Base-by-base conservation (phyloP, 2,329 filamentous ascomycete species). In the Aureobasidium sp. region DNA sequence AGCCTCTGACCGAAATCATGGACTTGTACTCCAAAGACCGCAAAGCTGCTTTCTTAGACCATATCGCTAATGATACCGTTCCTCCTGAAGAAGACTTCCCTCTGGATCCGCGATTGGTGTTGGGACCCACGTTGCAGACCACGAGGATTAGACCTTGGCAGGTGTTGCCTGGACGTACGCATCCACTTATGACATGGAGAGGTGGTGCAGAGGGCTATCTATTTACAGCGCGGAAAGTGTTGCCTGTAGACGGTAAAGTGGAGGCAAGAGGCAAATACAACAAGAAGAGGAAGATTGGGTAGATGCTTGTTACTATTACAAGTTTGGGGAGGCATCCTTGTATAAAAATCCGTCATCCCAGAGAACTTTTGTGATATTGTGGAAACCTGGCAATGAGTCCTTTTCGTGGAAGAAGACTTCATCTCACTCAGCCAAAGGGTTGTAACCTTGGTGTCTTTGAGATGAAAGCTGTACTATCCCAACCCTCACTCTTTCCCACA, bases 131-230 rank as follows among this genome's bases (percentile, higher is more conserved):
- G 13, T 79, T 99, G 59, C 92, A 97, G 76, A 94, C 87, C 2
- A 89, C 87, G 51, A 81, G 90, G 14, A 86, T 89, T 5, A 82
- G 89, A 64, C 81, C 84, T 59, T 97, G 91, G 90, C 94, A 99
- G 77, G 92, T 97, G 2, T 74, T 99, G 50, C 94, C 94, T 0
- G 90, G 91, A 0, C 80, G 94, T 59, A 97, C 94, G 58, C 94
- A 99, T 76, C 94, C 94, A 7, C 75, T 95, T 61, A 99, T 99
- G 94, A 96, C 90, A 63, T 86, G 86, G 41, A 82, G 84, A 44
- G 94, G 94, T 25, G 93, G 93, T 0, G 85, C 91, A 0, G 93
- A 97, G 70, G 94, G 94, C 0, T 99, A 90, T 73, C 73, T 99
- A 3, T 91, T 97, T 67, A 93, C 91, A 32, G 93, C 83, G 0